Evolutionary conservation across 495 filamentous ascomycete genomes (phyloP).

Genomic region (Collariella sp.): DNA sequence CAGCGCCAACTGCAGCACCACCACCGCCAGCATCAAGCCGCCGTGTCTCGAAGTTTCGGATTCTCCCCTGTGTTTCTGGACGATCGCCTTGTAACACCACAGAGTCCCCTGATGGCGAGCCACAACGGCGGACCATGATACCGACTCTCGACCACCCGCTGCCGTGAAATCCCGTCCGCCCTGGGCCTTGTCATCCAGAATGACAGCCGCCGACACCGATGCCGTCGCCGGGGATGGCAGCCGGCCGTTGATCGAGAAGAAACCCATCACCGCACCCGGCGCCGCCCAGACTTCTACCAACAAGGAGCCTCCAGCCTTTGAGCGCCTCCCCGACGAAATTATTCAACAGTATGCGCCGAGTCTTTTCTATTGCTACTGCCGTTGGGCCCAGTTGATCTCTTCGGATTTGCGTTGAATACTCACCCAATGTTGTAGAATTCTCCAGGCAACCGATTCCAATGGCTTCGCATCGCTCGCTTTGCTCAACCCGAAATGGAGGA

Average conservation of each 20-base stretch:
- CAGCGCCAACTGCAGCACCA: neutral
- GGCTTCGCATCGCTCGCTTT: slow-evolving; percentile 75
- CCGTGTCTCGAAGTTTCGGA: neutral
- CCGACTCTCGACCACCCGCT: slow-evolving; percentile 5
- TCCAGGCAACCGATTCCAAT: slow-evolving; percentile 64
- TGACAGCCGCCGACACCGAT: slow-evolving; percentile 18
- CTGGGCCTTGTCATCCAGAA: slow-evolving; percentile 1
- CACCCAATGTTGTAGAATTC: slow-evolving; percentile 48
- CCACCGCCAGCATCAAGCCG: slow-evolving; percentile 1
- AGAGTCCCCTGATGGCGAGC: slow-evolving; percentile 14
- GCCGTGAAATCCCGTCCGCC: slow-evolving; percentile 10
- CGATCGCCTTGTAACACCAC: neutral
- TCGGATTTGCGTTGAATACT: slow-evolving; percentile 1
- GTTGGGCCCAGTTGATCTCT: neutral
- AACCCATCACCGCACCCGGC: slow-evolving; percentile 19
- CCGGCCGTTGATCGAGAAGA: slow-evolving; percentile 30
- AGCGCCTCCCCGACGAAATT: slow-evolving; percentile 42
- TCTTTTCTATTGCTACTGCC: neutral
- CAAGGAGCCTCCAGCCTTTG: slow-evolving; percentile 28
- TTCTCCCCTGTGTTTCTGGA: neutral
- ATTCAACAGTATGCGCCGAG: slow-evolving; percentile 39
- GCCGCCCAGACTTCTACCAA: slow-evolving; percentile 6
- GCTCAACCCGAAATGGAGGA: slow-evolving; percentile 71
- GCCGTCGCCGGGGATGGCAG: slow-evolving; percentile 16
- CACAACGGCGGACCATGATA: slow-evolving; percentile 11